phyloP scores from a whole-genome alignment of 805 yeast species.

The Priceomyces castillae region DNA sequence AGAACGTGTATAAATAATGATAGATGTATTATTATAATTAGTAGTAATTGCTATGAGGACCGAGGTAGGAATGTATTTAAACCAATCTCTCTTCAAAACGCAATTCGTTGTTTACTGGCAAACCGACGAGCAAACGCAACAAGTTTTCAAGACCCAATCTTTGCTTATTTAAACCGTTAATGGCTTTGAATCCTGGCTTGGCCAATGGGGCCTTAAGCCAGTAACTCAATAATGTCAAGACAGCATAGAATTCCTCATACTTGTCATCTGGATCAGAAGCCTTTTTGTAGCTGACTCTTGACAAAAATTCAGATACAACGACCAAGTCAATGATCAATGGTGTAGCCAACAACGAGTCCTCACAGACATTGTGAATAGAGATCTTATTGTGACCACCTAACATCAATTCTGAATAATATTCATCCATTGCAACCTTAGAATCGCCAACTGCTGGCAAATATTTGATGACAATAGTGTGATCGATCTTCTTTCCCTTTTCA shows the following conservation, averaged over 20 bases:
- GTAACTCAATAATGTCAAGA: slow-evolving; percentile 81
- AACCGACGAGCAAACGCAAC: slow-evolving; percentile 83
- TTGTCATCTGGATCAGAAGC: slow-evolving; percentile 41
- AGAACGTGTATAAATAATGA: no score
- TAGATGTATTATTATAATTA: no score
- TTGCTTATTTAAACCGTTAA: slow-evolving; percentile 93
- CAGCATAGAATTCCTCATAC: slow-evolving; percentile 74
- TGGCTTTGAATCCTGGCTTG: slow-evolving; percentile 84
- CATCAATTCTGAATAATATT: slow-evolving; percentile 95
- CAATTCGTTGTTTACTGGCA: slow-evolving; percentile 86
- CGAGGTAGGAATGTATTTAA: no score
- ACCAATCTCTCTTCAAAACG: slow-evolving; percentile 87
- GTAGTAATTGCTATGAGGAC: no score
- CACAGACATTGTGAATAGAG: slow-evolving; percentile 93
- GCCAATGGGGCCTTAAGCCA: slow-evolving; percentile 97
- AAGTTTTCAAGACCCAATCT: slow-evolving; percentile 89
- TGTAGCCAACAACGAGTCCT: slow-evolving; percentile 91
- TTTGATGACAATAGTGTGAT: slow-evolving; percentile 94
- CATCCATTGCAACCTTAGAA: slow-evolving; percentile 97
- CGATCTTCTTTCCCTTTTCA: slow-evolving; percentile 72
- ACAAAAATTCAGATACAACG: slow-evolving; percentile 84
- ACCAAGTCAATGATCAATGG: slow-evolving; percentile 91
- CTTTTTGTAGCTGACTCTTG: slow-evolving; percentile 78
- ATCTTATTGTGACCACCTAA: slow-evolving; percentile 96
- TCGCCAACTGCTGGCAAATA: slow-evolving; percentile 94